Percentiles rank a stretch among this genome's conserved stretches.
phyloP scores from a whole-genome alignment of 768 basidiomycete genomes.

The Kwoniella heveanensis region DNA sequence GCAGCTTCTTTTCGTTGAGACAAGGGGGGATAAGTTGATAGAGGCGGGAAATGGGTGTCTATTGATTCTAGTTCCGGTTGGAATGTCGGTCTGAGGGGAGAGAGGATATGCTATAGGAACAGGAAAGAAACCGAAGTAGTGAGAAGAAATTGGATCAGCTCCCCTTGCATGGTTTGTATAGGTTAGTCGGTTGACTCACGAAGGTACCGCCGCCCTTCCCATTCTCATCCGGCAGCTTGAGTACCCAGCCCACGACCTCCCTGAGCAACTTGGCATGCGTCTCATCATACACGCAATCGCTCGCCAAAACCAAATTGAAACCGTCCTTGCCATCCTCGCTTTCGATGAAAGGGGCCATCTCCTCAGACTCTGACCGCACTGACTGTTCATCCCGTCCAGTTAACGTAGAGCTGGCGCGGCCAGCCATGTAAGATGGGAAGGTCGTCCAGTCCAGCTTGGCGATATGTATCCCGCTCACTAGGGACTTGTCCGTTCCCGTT shows the following conservation, averaged over 20 bases:
- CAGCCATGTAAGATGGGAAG: constrained; percentile 40
- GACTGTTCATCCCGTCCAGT: no score
- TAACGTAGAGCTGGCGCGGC: background rate
- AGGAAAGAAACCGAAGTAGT: background rate
- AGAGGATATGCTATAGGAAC: constrained; percentile 50
- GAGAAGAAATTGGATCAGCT: background rate
- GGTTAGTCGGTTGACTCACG: constrained; percentile 34
- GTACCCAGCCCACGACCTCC: constrained; percentile 45
- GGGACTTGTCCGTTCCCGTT: constrained; percentile 7
- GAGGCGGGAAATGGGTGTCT: constrained; percentile 46
- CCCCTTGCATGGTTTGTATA: background rate
- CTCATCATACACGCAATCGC: constrained; percentile 55
- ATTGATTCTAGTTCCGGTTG: constrained; percentile 53
- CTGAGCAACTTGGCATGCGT: constrained; percentile 53
- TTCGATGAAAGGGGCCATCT: constrained; percentile 16
- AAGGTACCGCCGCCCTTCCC: constrained; percentile 51
- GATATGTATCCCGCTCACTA: constrained; percentile 30
- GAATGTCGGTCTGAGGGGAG: constrained; percentile 54
- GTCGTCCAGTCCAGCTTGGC: constrained; percentile 54
- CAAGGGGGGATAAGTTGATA: constrained; percentile 32
- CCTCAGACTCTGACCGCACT: no score
- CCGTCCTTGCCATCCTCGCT: constrained; percentile 21
- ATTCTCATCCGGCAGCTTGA: constrained; percentile 42
- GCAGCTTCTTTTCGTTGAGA: constrained; percentile 15
- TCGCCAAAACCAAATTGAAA: constrained; percentile 53